Evolutionary conservation across 1,284 basidiomycete species (phyloP).

Genomic region (Malassezia japonica): DNA sequence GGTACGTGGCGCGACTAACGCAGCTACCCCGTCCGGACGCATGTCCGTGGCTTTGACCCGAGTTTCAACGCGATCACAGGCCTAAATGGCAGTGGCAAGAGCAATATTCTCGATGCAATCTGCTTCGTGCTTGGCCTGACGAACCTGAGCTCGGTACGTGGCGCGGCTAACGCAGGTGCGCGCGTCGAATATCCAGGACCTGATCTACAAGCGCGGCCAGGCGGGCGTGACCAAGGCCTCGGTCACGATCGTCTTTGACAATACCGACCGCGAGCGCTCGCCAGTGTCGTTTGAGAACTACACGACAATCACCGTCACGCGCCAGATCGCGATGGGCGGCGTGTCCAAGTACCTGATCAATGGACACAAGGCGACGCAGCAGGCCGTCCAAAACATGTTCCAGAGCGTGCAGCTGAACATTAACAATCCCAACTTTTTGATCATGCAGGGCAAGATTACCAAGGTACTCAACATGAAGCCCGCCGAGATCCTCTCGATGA

Average conservation of each 20-base stretch:
- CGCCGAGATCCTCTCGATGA: slow-evolving; percentile 93
- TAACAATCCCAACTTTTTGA: slow-evolving; percentile 98
- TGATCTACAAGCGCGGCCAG: slow-evolving; percentile 96
- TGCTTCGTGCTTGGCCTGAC: slow-evolving; percentile 48
- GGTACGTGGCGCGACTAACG: slow-evolving; percentile 21
- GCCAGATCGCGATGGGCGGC: slow-evolving; percentile 92
- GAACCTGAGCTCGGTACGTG: slow-evolving; percentile 40
- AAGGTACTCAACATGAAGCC: slow-evolving; percentile 97
- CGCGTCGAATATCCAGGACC: slow-evolving; percentile 88
- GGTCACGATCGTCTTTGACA: slow-evolving; percentile 98
- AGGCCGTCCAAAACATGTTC: slow-evolving; percentile 81
- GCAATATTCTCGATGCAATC: slow-evolving; percentile 54
- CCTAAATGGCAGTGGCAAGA: slow-evolving; percentile 61
- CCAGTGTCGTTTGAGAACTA: slow-evolving; percentile 74
- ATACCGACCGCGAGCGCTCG: slow-evolving; percentile 78
- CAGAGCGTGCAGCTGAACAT: slow-evolving; percentile 98
- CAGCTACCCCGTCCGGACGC: slow-evolving; percentile 77
- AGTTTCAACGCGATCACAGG: slow-evolving; percentile 98
- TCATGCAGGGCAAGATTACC: slow-evolving; percentile 78
- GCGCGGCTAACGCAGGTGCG: too few species aligned
- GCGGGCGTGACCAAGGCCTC: slow-evolving; percentile 94
- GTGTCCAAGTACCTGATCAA: slow-evolving; percentile 94
- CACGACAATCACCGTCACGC: slow-evolving; percentile 87
- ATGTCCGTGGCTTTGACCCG: slow-evolving; percentile 86
- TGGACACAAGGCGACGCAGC: slow-evolving; percentile 85